Base-by-base conservation (phyloP, 2,329 filamentous ascomycete genomes). In the Cercospora nicotianae region DNA sequence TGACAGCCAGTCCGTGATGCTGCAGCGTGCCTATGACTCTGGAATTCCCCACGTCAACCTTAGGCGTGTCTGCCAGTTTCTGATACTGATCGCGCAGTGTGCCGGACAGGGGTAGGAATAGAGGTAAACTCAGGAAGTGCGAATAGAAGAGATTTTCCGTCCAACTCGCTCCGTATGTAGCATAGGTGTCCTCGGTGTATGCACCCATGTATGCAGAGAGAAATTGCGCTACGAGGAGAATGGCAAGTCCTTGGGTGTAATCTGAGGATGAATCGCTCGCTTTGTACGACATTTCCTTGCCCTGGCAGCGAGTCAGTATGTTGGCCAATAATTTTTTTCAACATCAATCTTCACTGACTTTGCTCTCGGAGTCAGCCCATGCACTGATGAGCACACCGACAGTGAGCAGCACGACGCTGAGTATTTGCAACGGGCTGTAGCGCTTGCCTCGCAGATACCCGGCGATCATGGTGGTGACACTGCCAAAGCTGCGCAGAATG, bases 81-180 rank as follows among this genome's bases (percentile, higher is more conserved):
- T 80, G 77, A 71, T 92, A 90, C 74, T 92, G 90, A 18, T 83
- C 81, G 63, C 82, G 80, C 75, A 95, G 86, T 2, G 87, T 87
- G 1, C 86, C 85, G n/a, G 87, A 79, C 71, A 94, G 90, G 3
- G 90, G 91, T 2, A 91, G 75, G 76, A 94, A 95, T 23, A 95
- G 83, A 0, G 92, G 91, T 53, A 95, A 81, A 0, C 90, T 92
- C 23, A 94, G 84, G 7, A 92, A 78, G 72, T 90, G 88, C 23
- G 92, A 96, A 82, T 98, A 99, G 82, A 99, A 98, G 12, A 99
- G 85, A 72, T 97, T 97, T 79, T 98, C 95, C 74, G 90, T 91
- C 93, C 95, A 98, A 79, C 95, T 91, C 31, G 91, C 91, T 5
- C 94, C 93, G 79, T 97, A 93, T 66, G 86, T 87, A 67, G 87